These are phyloP conservation scores for Curvularia lunata DNA, from an alignment of 2,329 filamentous ascomycete genomes.

Conservation along the genomic window DNA sequence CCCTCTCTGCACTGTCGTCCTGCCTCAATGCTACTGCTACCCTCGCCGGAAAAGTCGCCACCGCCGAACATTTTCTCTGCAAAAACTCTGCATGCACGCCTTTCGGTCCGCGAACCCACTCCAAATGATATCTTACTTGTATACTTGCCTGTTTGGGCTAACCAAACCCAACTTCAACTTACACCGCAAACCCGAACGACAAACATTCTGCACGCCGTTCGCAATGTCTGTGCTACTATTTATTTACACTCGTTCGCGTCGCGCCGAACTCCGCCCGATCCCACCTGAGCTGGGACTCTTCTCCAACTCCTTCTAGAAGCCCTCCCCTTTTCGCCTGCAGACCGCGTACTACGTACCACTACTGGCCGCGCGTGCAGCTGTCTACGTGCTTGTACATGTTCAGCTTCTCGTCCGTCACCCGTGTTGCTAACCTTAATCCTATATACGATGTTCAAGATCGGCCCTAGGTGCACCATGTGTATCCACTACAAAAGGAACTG, in stretches of 20 bases:
- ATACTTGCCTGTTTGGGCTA: constrained; percentile 7
- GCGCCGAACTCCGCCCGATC: neutral
- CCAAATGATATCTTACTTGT: neutral
- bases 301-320: constrained; percentile 23
- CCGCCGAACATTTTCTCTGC: neutral
- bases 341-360: constrained; percentile 8
- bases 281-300: neutral
- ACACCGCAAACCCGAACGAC: constrained; percentile 8
- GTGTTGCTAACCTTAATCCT: neutral
- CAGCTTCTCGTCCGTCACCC: constrained; percentile 3
- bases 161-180: constrained; percentile 4
- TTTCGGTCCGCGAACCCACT: constrained; percentile 4
- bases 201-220: constrained; percentile 10
- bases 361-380: constrained; percentile 1
- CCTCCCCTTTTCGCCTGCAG: constrained; percentile 16
- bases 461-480: constrained; percentile 2
- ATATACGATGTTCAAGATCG: neutral
- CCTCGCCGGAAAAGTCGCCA: neutral
- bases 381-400: neutral
- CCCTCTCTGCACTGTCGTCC: neutral
- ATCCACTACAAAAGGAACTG: neutral
- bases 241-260: neutral
- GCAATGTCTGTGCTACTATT: too few relatives aligned
- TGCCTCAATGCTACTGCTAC: neutral
- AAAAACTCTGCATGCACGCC: neutral